phyloP scores from a whole-genome alignment of 2,329 filamentous ascomycete species.

The Fusarium beomiforme region DNA sequence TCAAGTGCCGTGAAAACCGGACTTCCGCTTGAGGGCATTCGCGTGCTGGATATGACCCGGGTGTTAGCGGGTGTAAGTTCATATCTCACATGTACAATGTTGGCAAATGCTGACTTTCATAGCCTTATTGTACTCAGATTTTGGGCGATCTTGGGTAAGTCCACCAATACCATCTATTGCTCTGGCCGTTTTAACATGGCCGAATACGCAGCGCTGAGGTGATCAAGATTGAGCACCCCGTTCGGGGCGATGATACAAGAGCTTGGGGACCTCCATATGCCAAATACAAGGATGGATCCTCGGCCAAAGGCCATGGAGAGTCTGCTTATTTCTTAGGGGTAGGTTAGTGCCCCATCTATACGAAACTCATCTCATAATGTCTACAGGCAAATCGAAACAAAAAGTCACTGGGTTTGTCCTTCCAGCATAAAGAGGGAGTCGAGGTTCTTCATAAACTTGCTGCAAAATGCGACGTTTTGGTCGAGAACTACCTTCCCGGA shows the following conservation, averaged over 20 bases:
- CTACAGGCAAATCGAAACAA: slow-evolving; percentile 93
- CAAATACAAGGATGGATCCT: slow-evolving; percentile 70
- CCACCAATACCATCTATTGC: neutral
- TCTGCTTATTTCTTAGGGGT: slow-evolving; percentile 95
- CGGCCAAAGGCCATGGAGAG: slow-evolving; percentile 79
- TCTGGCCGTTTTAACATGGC: slow-evolving; percentile 17
- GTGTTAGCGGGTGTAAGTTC: slow-evolving; percentile 87
- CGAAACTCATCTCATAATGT: slow-evolving; percentile 23
- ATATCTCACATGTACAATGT: neutral
- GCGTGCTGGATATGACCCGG: slow-evolving; percentile 95
- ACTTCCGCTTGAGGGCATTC: slow-evolving; percentile 82
- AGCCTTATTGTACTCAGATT: slow-evolving; percentile 99
- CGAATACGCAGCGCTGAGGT: slow-evolving; percentile 78
- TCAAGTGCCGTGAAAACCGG: slow-evolving; percentile 44
- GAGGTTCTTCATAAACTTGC: slow-evolving; percentile 87
- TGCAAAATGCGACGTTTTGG: slow-evolving; percentile 87
- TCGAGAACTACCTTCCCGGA: slow-evolving; percentile 96
- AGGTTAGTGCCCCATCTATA: slow-evolving; percentile 38
- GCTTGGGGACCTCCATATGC: slow-evolving; percentile 98
- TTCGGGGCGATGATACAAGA: slow-evolving; percentile 89
- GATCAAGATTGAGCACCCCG: slow-evolving; percentile 96
- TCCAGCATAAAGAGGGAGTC: slow-evolving; percentile 84
- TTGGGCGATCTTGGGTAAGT: slow-evolving; percentile 92
- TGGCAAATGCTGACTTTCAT: slow-evolving; percentile 26
- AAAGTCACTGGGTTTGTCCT: slow-evolving; percentile 91